phyloP scores from a whole-genome alignment of 805 yeast genomes.

The Torulaspora delbrueckii region DNA sequence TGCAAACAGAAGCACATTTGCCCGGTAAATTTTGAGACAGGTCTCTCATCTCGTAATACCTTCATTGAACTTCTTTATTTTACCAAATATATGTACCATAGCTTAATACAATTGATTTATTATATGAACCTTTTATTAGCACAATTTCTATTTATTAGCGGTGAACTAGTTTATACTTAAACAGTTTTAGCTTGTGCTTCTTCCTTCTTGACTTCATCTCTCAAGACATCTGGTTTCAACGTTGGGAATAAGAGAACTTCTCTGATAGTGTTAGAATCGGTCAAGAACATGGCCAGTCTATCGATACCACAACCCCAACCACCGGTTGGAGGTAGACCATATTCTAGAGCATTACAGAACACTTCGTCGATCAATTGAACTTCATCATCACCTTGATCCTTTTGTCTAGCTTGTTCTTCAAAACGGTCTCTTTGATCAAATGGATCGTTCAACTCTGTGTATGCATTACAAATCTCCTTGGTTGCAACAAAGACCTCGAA shows the following conservation, averaged over 20 bases:
- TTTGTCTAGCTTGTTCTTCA: slow-evolving; percentile 98
- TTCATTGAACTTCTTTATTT: not conserved
- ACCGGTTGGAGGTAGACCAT: slow-evolving; percentile 98
- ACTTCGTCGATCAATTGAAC: slow-evolving; percentile 95
- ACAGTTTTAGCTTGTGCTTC: slow-evolving; percentile 10
- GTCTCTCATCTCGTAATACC: not conserved
- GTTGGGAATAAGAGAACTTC: slow-evolving; percentile 98
- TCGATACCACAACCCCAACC: slow-evolving; percentile 99
- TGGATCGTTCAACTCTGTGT: slow-evolving; percentile 98
- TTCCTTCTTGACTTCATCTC: slow-evolving; percentile 33
- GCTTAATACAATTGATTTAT: not conserved
- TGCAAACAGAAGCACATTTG: slow-evolving; percentile 24
- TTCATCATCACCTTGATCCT: slow-evolving; percentile 98
- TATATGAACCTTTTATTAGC: not conserved
- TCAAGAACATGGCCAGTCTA: slow-evolving; percentile 95
- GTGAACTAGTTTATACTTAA: not conserved
- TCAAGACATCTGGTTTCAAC: slow-evolving; percentile 79
- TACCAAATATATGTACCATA: not conserved
- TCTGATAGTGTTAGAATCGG: slow-evolving; percentile 93
- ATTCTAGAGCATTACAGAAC: slow-evolving; percentile 95
- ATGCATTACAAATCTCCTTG: slow-evolving; percentile 96
- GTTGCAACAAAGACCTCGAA: slow-evolving; percentile 98
- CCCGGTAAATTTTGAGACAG: slow-evolving; percentile 2
- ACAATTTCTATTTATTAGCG: slow-evolving; percentile 1
- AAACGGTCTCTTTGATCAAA: slow-evolving; percentile 96